Percentiles rank a stretch among this genome's conserved stretches.
Conservation (phyloP, 306 rosid species). For the Casuarina glauca region DNA sequence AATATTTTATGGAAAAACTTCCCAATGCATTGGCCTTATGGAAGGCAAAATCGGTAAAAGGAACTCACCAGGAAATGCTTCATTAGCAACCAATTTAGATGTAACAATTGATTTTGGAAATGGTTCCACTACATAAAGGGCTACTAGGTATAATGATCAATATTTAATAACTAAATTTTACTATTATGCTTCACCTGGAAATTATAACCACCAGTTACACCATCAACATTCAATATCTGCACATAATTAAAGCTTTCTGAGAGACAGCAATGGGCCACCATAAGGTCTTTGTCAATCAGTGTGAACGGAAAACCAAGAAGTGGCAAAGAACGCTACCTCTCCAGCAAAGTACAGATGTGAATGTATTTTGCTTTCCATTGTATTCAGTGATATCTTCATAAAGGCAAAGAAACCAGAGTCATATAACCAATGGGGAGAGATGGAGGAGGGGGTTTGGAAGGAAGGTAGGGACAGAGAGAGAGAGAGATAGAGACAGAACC, state of each 20-base stretch:
- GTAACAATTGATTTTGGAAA: background rate
- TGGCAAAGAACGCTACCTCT: slow-evolving; percentile 53
- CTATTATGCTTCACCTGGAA: slow-evolving; percentile 63
- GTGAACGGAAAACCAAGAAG: slow-evolving; percentile 9
- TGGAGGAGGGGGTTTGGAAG: background rate
- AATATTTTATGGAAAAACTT: background rate
- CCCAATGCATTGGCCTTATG: background rate
- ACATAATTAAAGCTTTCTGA: slow-evolving; percentile 20
- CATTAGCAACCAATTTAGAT: slow-evolving; percentile 17
- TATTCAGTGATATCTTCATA: slow-evolving; percentile 62
- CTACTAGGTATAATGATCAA: background rate
- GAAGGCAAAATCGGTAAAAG: background rate
- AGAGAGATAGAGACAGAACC: slow-evolving; percentile 55
- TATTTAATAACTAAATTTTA: background rate
- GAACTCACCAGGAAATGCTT: background rate
- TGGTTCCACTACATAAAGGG: slow-evolving; percentile 1
- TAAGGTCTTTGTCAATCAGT: slow-evolving; percentile 1
- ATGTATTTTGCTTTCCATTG: slow-evolving; percentile 85
- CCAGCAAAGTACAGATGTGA: slow-evolving; percentile 78
- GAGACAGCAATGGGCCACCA: slow-evolving; percentile 10
- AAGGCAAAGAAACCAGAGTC: slow-evolving; percentile 13
- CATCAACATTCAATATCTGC: slow-evolving; percentile 87
- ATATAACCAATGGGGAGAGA: slow-evolving; percentile 15
- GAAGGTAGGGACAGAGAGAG: slow-evolving; percentile 5
- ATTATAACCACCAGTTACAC: slow-evolving; percentile 93